Evolutionary conservation across 108 stramenopile species (phyloP).

Genomic region (Craspedostauros australis): DNA sequence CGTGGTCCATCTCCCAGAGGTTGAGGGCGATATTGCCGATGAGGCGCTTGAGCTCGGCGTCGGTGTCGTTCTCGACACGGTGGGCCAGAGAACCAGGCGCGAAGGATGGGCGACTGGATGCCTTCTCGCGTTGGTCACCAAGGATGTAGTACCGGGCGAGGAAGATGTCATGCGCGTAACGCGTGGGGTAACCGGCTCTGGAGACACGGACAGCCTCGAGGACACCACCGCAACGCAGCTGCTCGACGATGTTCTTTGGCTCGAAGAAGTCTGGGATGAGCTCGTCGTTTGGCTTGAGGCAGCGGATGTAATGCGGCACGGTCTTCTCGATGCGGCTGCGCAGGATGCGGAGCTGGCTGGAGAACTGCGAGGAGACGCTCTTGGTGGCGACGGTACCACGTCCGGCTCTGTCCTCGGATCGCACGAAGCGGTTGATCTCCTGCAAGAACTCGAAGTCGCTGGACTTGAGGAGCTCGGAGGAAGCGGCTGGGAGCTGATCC

Average conservation of each 20-base stretch:
- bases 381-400: conserved; percentile 75
- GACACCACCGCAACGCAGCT: conserved; percentile 91
- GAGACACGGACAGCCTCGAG: conserved; percentile 96
- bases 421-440: conserved; percentile 53
- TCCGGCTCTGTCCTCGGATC: conserved; percentile 64
- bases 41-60: conserved; percentile 50
- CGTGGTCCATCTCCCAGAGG: conserved; percentile 77
- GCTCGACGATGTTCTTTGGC: conserved; percentile 83
- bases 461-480: conserved; percentile 59
- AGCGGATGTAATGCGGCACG: conserved; percentile 87
- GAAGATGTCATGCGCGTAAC: conserved; percentile 79
- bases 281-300: conserved; percentile 89
- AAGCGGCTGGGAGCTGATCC: conserved; percentile 74
- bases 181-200: conserved; percentile 92
- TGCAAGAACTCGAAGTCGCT: conserved; percentile 55
- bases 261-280: conserved; percentile 75
- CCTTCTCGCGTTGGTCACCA: conserved; percentile 43
- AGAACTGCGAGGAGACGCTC: conserved; percentile 77
- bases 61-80: conserved; percentile 24
- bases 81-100: conserved; percentile 18
- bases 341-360: conserved; percentile 73
- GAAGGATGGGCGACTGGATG: conserved; percentile 37
- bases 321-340: conserved; percentile 80
- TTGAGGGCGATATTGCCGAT: conserved; percentile 79
- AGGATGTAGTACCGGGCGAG: conserved; percentile 75